Evolutionary conservation across 176 grass and related monocot species (phyloP), one percentile per base, ranked within the genome.

Genomic region (Zoysia japonica): DNA sequence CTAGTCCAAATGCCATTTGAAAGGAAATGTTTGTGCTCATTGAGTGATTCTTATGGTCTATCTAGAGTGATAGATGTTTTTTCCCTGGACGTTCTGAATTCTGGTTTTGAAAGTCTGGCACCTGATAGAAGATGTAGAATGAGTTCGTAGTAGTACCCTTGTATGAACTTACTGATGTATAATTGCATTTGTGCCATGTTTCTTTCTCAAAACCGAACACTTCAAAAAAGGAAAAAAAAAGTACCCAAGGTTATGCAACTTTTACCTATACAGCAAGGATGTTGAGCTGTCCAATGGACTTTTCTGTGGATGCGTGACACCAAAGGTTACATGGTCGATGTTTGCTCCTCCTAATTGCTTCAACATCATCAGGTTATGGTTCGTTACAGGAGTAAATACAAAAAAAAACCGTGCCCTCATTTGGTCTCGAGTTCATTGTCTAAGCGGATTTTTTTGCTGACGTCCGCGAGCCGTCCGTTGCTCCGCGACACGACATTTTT

Each of bases 151-250:
- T 46, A 7, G 61, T n/a, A 45, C 54, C 65, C 52, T 46, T 46
- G 52, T 19, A 70, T 38, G n/a, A 46, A 56, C 41, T 6, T 83
- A 9, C 57, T 39, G 42, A 52, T 48, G 42, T 68, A 14, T 38
- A 16, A 55, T 83, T 76, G 28, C 72, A 68, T 68, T 68, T 68
- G 51, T 16, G 50, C 10, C 45, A 20, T 67, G 42, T 56, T 75
- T 47, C 13, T 20, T 57, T 56, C 2, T 75, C 20, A 14, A 28
- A 66, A 37, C 11, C 6, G 47, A 45, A 11, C 45, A 5, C 40
- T 54, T 20, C 46, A 1, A 19, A 53, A 59, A 6, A 14, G 9
- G 12, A 45, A 68, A 63, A 77, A 64, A 48, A 0, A 6, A 47
- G 5, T 7, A 47, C 6, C 9, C 4, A 56, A n/a, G 3, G 15